Percentiles rank a stretch among this genome's conserved stretches.
Evolutionary conservation across 441 rosid species (phyloP).

Genomic region (Gossypium armourianum): DNA sequence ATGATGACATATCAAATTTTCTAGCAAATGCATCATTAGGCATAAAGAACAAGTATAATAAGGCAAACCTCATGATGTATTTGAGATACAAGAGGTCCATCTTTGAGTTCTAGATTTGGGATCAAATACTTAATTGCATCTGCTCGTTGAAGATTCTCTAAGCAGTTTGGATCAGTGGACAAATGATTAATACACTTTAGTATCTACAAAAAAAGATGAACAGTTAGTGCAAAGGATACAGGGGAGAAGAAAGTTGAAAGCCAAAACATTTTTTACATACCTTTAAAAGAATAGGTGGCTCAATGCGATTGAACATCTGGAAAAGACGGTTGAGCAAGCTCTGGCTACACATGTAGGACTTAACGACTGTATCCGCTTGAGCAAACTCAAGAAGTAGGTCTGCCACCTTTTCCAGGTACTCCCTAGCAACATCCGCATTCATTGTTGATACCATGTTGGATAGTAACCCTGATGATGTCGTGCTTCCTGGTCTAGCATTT

Average conservation of each 20-base stretch:
- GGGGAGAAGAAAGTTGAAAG: conserved; percentile 6
- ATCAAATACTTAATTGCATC: conserved; percentile 89
- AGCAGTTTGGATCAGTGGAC: conserved; percentile 88
- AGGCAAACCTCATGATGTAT: conserved; percentile 69
- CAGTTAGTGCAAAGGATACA: conserved; percentile 13
- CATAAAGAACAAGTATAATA: background rate
- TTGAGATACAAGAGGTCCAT: conserved; percentile 63
- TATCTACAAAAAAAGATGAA: conserved; percentile 33
- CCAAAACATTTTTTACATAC: conserved; percentile 24
- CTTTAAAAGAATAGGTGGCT: conserved; percentile 81
- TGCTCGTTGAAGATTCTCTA: conserved; percentile 95
- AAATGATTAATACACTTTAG: conserved; percentile 72
- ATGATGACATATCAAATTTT: background rate
- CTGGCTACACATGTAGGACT: conserved; percentile 87
- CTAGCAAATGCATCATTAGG: conserved; percentile 5
- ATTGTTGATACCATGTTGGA: conserved; percentile 68
- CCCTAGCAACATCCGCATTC: conserved; percentile 75
- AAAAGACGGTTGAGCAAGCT: conserved; percentile 84
- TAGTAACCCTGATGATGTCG: conserved; percentile 81
- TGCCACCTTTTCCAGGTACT: conserved; percentile 86
- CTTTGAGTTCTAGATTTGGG: conserved; percentile 89
- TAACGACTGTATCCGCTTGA: conserved; percentile 79
- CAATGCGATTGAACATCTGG: conserved; percentile 85
- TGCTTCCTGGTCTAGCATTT: conserved; percentile 89
- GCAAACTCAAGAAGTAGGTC: conserved; percentile 92